Conservation (phyloP, 2,329 filamentous ascomycete genomes). For the Colletotrichum sublineola region DNA sequence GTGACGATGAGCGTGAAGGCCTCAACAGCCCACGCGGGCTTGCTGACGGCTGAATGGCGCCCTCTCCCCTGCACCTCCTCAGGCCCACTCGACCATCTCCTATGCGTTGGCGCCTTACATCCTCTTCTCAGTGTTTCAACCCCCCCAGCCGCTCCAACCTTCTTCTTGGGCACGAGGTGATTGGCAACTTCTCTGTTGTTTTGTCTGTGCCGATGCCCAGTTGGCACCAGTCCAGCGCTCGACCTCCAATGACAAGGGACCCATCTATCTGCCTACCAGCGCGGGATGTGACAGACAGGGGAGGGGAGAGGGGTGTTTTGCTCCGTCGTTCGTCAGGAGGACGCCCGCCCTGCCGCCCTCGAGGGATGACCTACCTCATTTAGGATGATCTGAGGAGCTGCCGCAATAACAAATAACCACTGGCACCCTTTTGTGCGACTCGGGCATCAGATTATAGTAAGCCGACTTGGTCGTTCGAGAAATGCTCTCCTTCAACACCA, state of each 20-base stretch:
- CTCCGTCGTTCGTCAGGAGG: slow-evolving; percentile 24
- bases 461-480: slow-evolving; percentile 25
- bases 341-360: slow-evolving; percentile 1
- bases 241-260: slow-evolving; percentile 4
- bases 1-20: background rate
- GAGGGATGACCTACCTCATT: slow-evolving; percentile 24
- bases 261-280: slow-evolving; percentile 10
- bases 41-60: slow-evolving; percentile 6
- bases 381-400: slow-evolving; percentile 23
- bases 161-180: slow-evolving; percentile 13
- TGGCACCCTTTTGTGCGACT: slow-evolving; percentile 25
- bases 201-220: slow-evolving; percentile 25
- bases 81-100: slow-evolving; percentile 20
- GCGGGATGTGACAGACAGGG: slow-evolving; percentile 17
- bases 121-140: slow-evolving; percentile 7
- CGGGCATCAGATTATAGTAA: slow-evolving; percentile 11
- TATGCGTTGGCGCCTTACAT: slow-evolving; percentile 40
- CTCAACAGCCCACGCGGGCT: background rate
- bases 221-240: slow-evolving; percentile 8
- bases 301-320: slow-evolving; percentile 3
- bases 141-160: slow-evolving; percentile 17
- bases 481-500: slow-evolving; percentile 32
- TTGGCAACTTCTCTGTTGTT: slow-evolving; percentile 22
- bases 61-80: slow-evolving; percentile 26
- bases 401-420: slow-evolving; percentile 26